Percentiles rank a stretch among this genome's conserved stretches.
Conservation (phyloP, 495 filamentous ascomycete genomes). For the Penicillium angulare region DNA sequence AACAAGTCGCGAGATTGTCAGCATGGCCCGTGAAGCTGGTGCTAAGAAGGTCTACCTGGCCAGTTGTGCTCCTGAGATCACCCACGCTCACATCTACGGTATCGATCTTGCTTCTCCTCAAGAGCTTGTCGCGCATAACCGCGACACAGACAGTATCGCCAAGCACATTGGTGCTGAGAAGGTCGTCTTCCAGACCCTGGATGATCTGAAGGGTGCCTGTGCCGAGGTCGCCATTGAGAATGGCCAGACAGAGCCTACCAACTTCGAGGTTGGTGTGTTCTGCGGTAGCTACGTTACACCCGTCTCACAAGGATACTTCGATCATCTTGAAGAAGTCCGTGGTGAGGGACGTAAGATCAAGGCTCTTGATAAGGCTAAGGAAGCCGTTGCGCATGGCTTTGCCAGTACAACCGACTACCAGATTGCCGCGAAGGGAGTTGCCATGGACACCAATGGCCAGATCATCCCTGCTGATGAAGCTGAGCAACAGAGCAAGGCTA, state of each 20-base stretch:
- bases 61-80: slow-evolving; percentile 83
- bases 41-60: slow-evolving; percentile 90
- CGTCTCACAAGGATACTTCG: slow-evolving; percentile 80
- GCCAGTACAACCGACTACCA: slow-evolving; percentile 60
- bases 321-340: slow-evolving; percentile 73
- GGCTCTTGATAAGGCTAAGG: slow-evolving; percentile 64
- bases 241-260: slow-evolving; percentile 49
- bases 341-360: slow-evolving; percentile 74
- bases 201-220: slow-evolving; percentile 79
- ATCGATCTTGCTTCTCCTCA: slow-evolving; percentile 83
- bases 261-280: slow-evolving; percentile 96
- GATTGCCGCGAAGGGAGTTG: slow-evolving; percentile 62
- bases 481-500: neutral
- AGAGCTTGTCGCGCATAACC: slow-evolving; percentile 83
- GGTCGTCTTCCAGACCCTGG: slow-evolving; percentile 86
- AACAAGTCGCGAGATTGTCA: slow-evolving; percentile 87
- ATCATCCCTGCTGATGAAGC: slow-evolving; percentile 47
- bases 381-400: slow-evolving; percentile 65
- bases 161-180: slow-evolving; percentile 85
- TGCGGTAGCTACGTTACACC: slow-evolving; percentile 87
- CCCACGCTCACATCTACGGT: slow-evolving; percentile 76
- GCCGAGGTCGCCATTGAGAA: slow-evolving; percentile 60
- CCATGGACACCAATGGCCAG: slow-evolving; percentile 55
- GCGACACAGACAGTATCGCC: slow-evolving; percentile 66
- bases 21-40: slow-evolving; percentile 88